These are phyloP conservation scores for Chlorella sp. DNA, from an alignment of 139 green algal genomes.

Conservation along the genomic window DNA sequence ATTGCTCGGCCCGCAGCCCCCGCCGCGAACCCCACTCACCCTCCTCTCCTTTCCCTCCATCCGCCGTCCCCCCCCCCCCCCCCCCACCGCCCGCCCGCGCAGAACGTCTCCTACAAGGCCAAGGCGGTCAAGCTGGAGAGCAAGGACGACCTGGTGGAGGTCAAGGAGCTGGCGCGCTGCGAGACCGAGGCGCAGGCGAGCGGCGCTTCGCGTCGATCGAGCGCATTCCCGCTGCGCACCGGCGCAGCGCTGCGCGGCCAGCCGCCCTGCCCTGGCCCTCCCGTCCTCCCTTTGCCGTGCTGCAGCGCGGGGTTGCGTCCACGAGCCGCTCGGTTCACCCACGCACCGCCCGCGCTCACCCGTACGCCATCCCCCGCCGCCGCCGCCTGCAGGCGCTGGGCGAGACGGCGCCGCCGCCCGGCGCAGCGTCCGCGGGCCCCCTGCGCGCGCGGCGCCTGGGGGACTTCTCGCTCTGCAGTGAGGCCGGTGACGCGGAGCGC, in stretches of 20 bases:
- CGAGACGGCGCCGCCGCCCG: too few relatives aligned
- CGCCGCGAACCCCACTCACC: background rate
- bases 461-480: conserved; percentile 30
- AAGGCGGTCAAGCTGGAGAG: conserved; percentile 4
- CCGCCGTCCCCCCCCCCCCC: background rate
- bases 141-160: conserved; percentile 40
- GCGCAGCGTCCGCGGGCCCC: too few relatives aligned
- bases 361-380: too few relatives aligned
- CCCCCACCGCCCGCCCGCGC: background rate
- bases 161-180: conserved; percentile 44
- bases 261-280: too few relatives aligned
- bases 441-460: conserved; percentile 26
- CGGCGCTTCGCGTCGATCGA: too few relatives aligned
- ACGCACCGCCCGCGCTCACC: too few relatives aligned
- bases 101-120: conserved; percentile 38
- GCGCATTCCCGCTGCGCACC: too few relatives aligned
- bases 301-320: too few relatives aligned
- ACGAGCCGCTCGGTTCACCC: too few relatives aligned
- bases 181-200: conserved; percentile 47
- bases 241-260: too few relatives aligned
- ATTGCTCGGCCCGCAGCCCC: background rate
- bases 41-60: background rate
- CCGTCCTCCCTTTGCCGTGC: too few relatives aligned
- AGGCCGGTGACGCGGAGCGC: conserved; percentile 21
- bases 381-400: too few relatives aligned